Conservation (phyloP, 495 filamentous ascomycete genomes). For the Podospora conica region DNA sequence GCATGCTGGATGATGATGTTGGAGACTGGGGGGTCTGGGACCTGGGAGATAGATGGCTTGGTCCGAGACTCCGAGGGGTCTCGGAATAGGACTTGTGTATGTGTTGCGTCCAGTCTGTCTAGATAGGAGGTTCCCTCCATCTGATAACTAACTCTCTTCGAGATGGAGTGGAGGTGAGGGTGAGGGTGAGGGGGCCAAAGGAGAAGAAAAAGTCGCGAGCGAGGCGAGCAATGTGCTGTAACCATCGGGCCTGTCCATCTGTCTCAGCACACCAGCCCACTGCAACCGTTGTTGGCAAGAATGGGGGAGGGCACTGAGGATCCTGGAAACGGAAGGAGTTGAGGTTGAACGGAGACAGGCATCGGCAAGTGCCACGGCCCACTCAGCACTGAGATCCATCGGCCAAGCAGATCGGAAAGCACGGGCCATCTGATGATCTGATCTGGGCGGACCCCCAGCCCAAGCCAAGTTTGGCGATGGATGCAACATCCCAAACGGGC, state of each 20-base stretch:
- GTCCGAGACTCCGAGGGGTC: no score
- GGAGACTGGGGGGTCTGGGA: neutral
- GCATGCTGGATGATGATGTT: no score
- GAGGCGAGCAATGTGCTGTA: neutral
- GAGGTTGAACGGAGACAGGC: neutral
- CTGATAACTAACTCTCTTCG: neutral
- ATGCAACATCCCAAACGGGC: neutral
- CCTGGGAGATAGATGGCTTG: neutral
- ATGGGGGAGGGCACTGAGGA: neutral
- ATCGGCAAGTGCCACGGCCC: neutral
- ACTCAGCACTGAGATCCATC: neutral
- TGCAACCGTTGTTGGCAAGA: neutral
- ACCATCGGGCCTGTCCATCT: neutral
- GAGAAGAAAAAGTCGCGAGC: neutral
- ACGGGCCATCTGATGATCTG: neutral
- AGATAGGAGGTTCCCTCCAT: neutral
- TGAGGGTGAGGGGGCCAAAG: no score
- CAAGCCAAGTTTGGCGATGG: neutral
- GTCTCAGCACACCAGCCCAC: neutral
- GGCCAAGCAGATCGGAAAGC: neutral
- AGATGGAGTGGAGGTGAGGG: neutral
- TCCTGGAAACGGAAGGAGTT: neutral
- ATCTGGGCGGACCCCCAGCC: neutral
- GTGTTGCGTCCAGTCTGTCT: neutral
- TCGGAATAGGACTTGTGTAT: no score